Evolutionary conservation across 1,284 basidiomycete species (phyloP), one percentile per base, ranked within the genome.

Genomic region (Apiotrichum porosum): DNA sequence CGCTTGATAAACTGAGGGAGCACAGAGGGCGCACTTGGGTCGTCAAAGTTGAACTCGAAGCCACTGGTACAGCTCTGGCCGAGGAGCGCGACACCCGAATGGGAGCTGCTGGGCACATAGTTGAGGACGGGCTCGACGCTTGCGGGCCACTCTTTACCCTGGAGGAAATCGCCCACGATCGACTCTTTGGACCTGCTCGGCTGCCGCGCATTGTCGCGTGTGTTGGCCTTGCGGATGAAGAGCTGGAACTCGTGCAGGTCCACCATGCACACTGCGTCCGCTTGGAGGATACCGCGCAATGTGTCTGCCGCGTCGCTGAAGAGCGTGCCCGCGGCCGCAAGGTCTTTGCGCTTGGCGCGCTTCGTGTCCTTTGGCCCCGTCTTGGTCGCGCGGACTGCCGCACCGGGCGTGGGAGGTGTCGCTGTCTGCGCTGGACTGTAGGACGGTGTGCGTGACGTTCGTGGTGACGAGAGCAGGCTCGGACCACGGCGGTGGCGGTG

Each of bases 191-290:
- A 24, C 12, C 21, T 15, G 32, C 41, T 26, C 41, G 34, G 33
- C 6, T 23, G 37, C 8, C 26, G 12, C 26, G 26, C 12, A 12
- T 28, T 28, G 26, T 28, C 26, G 8, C 26, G 26, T 12, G 36
- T 42, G 31, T 42, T 32, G 14, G 44, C 49, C 28, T 49, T 53
- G 22, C 56, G 55, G 22, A 66, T 57, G 50, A 60, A 70, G 13
- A 70, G 50, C 39, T 68, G 63, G 39, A 60, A 67, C 24, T 68
- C 65, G 35, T 60, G 61, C 37, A 66, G 47, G 37, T 60, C 54
- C 28, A 70, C 49, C 18, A 68, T 58, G 13, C 50, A 56, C 2
- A 70, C 61, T 1, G 61, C 59, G 42, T 70, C 68, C 9, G 65
- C 66, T 6, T 54, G 49, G 17, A 70, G 56, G 10, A 68, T 60